Evolutionary conservation across 805 yeast genomes (phyloP).

Genomic region (Hanseniaspora lachancei): DNA sequence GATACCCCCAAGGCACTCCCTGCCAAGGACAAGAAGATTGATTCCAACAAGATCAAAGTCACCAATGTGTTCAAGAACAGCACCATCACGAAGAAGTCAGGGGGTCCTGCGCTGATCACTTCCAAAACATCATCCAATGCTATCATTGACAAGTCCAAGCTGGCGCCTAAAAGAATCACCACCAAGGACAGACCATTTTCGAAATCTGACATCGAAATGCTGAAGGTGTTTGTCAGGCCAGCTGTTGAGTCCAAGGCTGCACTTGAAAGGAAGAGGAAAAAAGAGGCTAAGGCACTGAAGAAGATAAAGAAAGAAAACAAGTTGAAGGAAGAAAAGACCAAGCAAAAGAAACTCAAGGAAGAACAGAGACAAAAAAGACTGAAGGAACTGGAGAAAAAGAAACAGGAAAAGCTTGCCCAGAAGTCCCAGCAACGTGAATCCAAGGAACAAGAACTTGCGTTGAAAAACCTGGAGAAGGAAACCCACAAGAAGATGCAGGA

Average conservation of each 20-base stretch:
- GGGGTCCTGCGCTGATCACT: neutral
- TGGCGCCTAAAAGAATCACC: neutral
- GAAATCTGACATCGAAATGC: neutral
- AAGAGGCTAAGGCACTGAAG: neutral
- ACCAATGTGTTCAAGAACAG: neutral
- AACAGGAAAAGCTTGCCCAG: neutral
- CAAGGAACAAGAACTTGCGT: neutral
- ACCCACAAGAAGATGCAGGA: neutral
- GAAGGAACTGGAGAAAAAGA: neutral
- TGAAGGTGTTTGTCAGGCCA: neutral
- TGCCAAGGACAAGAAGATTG: neutral
- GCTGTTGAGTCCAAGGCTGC: neutral
- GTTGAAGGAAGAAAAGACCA: neutral
- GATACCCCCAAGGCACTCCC: neutral
- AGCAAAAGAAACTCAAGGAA: neutral
- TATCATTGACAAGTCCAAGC: constrained; percentile 3
- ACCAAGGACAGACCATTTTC: neutral
- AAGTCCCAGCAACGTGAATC: neutral
- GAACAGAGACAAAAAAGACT: neutral
- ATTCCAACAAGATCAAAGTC: neutral
- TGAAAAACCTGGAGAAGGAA: constrained; percentile 6
- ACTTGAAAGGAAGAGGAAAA: neutral
- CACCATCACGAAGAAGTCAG: neutral
- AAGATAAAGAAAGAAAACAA: neutral
- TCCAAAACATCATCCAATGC: neutral